Conservation (phyloP, 768 basidiomycete species). For the Fibroporia radiculosa region DNA sequence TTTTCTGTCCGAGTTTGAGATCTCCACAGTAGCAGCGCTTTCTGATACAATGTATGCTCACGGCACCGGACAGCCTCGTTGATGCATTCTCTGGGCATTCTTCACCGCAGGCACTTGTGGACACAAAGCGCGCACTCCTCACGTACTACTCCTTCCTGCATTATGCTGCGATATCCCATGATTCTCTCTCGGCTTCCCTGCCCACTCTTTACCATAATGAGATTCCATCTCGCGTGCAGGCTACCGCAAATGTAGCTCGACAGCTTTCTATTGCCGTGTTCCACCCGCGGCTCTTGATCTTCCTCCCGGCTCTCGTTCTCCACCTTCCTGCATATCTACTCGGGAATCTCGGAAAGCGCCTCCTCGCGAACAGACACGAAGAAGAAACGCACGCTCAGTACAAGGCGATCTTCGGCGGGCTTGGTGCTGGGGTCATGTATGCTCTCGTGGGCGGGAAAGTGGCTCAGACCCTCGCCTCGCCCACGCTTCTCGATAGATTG, state of each 20-base stretch:
- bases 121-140: constrained; percentile 59
- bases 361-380: constrained; percentile 57
- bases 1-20: too few species aligned
- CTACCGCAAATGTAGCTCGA: constrained; percentile 69
- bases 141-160: constrained; percentile 82
- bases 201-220: too few species aligned
- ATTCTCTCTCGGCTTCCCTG: constrained; percentile 66
- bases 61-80: constrained; percentile 46
- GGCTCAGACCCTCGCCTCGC: not conserved
- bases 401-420: constrained; percentile 75
- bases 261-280: constrained; percentile 63
- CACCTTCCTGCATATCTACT: constrained; percentile 82
- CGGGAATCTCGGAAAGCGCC: constrained; percentile 58
- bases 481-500: too few species aligned
- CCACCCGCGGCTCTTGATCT: constrained; percentile 75
- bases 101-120: constrained; percentile 41
- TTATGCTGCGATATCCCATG: constrained; percentile 73
- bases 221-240: too few species aligned
- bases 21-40: too few species aligned
- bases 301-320: constrained; percentile 74
- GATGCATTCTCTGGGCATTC: constrained; percentile 63
- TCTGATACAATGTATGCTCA: too few species aligned
- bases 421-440: constrained; percentile 12
- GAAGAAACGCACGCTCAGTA: constrained; percentile 95
- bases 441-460: constrained; percentile 3